phyloP scores from a whole-genome alignment of 225 moss, liverwort and hornwort genomes.

The Polytrichum commune region DNA sequence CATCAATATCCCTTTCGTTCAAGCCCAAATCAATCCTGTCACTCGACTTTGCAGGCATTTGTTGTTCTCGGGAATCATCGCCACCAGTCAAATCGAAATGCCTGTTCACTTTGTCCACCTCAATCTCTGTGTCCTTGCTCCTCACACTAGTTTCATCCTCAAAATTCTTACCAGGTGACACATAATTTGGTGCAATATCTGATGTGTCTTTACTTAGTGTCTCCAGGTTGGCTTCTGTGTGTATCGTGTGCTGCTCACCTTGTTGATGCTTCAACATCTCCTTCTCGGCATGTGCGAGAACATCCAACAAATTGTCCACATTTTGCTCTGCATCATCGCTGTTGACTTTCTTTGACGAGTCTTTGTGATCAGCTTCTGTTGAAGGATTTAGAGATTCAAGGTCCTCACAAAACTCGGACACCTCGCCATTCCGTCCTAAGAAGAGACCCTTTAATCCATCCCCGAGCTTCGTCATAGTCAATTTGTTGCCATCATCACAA shows the following conservation, averaged over 20 bases:
- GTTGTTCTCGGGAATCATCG: background rate
- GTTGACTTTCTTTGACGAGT: constrained; percentile 27
- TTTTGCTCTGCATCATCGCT: constrained; percentile 43
- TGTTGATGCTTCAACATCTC: constrained; percentile 43
- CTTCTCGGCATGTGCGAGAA: constrained; percentile 44
- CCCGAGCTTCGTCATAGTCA: constrained; percentile 33
- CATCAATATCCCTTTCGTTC: background rate
- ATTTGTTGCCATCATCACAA: constrained; percentile 20
- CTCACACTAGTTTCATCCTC: constrained; percentile 31
- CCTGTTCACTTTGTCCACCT: constrained; percentile 29
- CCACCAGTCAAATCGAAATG: constrained; percentile 23
- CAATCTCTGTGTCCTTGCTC: constrained; percentile 35
- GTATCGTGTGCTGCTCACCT: constrained; percentile 30
- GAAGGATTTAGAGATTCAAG: constrained; percentile 5
- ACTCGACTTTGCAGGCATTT: constrained; percentile 3
- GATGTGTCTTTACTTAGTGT: constrained; percentile 23
- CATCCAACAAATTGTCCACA: constrained; percentile 45
- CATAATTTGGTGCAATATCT: constrained; percentile 26
- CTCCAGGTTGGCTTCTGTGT: constrained; percentile 40
- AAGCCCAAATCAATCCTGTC: background rate
- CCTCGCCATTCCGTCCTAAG: constrained; percentile 42
- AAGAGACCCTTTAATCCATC: constrained; percentile 42
- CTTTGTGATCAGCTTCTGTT: constrained; percentile 8
- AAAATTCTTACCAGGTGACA: constrained; percentile 25
- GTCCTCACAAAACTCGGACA: constrained; percentile 43